Conservation (phyloP, 441 rosid species). For the Arabidopsis lyrata region DNA sequence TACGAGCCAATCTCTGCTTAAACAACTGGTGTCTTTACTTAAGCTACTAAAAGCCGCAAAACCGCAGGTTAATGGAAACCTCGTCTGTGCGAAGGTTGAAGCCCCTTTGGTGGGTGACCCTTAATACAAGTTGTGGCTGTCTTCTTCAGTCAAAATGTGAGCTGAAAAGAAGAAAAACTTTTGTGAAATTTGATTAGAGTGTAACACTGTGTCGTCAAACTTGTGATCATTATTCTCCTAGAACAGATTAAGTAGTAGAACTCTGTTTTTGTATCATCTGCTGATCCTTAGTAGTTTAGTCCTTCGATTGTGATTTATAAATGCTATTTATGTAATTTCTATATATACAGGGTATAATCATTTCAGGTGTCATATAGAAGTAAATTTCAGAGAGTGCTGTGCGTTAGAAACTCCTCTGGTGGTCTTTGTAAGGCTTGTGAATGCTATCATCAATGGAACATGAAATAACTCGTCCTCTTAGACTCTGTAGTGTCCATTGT, state of each 20-base stretch:
- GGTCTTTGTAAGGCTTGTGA: no score
- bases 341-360: no score
- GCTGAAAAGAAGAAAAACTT: neutral
- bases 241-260: conserved; percentile 31
- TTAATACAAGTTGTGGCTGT: conserved; percentile 10
- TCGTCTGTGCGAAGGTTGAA: neutral
- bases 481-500: no score
- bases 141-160: conserved; percentile 36
- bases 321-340: no score
- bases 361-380: no score
- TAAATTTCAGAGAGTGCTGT: no score
- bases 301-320: conserved; percentile 20
- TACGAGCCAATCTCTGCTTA: conserved; percentile 94
- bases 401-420: no score
- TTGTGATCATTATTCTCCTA: conserved; percentile 38
- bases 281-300: conserved; percentile 24
- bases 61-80: neutral
- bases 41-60: neutral
- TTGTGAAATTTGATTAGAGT: conserved; percentile 39
- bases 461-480: no score
- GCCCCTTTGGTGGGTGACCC: conserved; percentile 2
- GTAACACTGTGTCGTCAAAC: conserved; percentile 41
- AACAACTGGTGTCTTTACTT: neutral
- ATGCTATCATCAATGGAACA: no score
- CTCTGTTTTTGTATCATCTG: conserved; percentile 7